Conservation (phyloP, 2,329 filamentous ascomycete species). For the Colletotrichum sp. region DNA sequence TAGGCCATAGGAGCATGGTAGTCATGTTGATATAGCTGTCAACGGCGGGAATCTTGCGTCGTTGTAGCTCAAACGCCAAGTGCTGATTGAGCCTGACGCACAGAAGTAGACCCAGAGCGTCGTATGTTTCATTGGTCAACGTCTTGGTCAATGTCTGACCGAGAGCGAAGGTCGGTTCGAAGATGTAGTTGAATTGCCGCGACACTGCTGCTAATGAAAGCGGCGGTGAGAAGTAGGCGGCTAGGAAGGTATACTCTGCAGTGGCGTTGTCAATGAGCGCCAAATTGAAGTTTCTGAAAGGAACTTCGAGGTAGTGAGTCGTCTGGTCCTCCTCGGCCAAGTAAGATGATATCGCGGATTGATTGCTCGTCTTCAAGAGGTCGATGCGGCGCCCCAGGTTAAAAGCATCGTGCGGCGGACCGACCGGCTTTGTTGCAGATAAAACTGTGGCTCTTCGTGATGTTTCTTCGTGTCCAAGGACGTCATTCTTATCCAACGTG, state of each 20-base stretch:
- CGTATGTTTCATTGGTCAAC: slow-evolving; percentile 77
- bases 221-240: slow-evolving; percentile 84
- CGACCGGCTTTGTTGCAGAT: slow-evolving; percentile 53
- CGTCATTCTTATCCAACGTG: slow-evolving; percentile 79
- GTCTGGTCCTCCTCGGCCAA: slow-evolving; percentile 88
- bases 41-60: slow-evolving; percentile 85
- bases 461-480: slow-evolving; percentile 79
- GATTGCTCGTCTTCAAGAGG: slow-evolving; percentile 74
- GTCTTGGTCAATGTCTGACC: slow-evolving; percentile 79
- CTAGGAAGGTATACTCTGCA: slow-evolving; percentile 93
- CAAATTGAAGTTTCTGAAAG: slow-evolving; percentile 94
- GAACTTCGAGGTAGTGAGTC: slow-evolving; percentile 85
- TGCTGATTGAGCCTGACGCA: slow-evolving; percentile 94
- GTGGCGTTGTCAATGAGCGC: slow-evolving; percentile 93
- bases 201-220: slow-evolving; percentile 79
- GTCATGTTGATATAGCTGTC: slow-evolving; percentile 94
- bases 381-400: slow-evolving; percentile 87
- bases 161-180: slow-evolving; percentile 86
- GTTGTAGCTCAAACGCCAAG: slow-evolving; percentile 91
- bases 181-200: slow-evolving; percentile 84
- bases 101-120: slow-evolving; percentile 86
- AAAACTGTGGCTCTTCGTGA: slow-evolving; percentile 67
- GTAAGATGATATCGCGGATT: slow-evolving; percentile 83
- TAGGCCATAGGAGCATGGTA: slow-evolving; percentile 95
- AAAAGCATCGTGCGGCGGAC: slow-evolving; percentile 82